Evolutionary conservation across 768 basidiomycete genomes (phyloP), one percentile per base, ranked within the genome.

Genomic region (Termitomyces sp.): DNA sequence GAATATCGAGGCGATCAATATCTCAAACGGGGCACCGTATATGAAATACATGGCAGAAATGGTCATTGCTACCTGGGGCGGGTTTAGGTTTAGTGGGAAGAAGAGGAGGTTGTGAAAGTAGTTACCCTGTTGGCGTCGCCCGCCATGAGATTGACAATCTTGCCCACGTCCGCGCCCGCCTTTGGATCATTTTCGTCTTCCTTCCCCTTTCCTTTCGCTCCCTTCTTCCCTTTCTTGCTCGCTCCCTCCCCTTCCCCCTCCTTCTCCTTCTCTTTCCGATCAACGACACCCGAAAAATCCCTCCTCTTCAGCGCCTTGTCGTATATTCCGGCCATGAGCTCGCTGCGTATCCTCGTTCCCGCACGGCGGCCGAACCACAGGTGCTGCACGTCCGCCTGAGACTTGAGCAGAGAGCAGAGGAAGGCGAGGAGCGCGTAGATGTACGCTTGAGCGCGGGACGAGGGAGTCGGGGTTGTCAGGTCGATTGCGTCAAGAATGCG

Each of bases 121-220:
- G 73, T 41, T 49, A 82, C 78, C 50, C 79, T 73, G 66, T 86
- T 88, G 2, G 86, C 85, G 68, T 93, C 91, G 7, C 83, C 85
- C 15, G 89, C 85, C 92, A 95, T 95, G 37, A 95, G 72, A 63
- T 93, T 92, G 56, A 95, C 91, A 54, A 95, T 91, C 70, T 95
- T 94, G 13, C 94, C 94, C 13, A 90, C 79, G 68, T 93, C 90
- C 8, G 94, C 94, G 16, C 91, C 89, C 0, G 87, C 81, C 63
- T 83, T 87, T 1, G 86, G 82, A 33, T 90, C 79, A 47, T 80
- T 76, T 64, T 73, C 76, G 11, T 70, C 73, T 47, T 73, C 75
- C 56, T 75, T 54, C 5, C 48, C 53, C 33, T 58, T 61, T 4
- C 48, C 54, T 22, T 50, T 58, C 31, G 37, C 15, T 4, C 39